Percentiles rank a stretch among this genome's conserved stretches.
These are phyloP conservation scores for Collybiopsis luxurians DNA, from an alignment of 768 basidiomycete species.

Conservation along the genomic window DNA sequence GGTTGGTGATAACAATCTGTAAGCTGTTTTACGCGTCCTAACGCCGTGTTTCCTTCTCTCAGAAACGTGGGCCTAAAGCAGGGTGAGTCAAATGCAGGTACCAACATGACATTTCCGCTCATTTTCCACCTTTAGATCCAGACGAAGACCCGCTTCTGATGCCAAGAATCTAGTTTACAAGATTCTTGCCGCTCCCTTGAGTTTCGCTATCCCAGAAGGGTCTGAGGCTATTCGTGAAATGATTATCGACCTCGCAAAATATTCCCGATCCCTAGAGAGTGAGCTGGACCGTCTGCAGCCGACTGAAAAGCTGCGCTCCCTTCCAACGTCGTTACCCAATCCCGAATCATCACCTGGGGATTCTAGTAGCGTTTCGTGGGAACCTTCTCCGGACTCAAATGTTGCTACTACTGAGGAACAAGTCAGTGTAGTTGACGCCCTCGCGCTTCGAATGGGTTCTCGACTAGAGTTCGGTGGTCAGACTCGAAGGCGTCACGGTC, in stretches of 20 bases:
- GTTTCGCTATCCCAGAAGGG: not conserved
- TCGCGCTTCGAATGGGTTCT: not conserved
- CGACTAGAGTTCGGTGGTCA: not conserved
- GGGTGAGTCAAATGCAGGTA: not conserved
- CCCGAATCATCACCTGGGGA: not conserved
- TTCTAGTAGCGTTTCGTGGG: no score
- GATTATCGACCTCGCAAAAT: not conserved
- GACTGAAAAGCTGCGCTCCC: not conserved
- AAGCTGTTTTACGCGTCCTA: no score
- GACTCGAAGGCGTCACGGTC: not conserved
- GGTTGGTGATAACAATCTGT: not conserved
- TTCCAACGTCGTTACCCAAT: not conserved
- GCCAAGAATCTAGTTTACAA: constrained; percentile 1
- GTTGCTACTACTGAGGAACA: not conserved
- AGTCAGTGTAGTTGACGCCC: not conserved
- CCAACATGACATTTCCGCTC: not conserved
- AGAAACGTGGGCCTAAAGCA: constrained; percentile 4
- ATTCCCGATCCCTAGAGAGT: not conserved
- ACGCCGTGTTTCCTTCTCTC: not conserved
- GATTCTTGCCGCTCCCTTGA: not conserved
- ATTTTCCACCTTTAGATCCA: not conserved
- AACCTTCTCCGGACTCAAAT: not conserved
- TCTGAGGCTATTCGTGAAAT: not conserved
- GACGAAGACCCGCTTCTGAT: not conserved
- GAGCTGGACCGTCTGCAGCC: not conserved